Percentiles rank a stretch among this genome's conserved stretches.
Evolutionary conservation across 805 yeast species (phyloP).

Genomic region (Candida oleophila): DNA sequence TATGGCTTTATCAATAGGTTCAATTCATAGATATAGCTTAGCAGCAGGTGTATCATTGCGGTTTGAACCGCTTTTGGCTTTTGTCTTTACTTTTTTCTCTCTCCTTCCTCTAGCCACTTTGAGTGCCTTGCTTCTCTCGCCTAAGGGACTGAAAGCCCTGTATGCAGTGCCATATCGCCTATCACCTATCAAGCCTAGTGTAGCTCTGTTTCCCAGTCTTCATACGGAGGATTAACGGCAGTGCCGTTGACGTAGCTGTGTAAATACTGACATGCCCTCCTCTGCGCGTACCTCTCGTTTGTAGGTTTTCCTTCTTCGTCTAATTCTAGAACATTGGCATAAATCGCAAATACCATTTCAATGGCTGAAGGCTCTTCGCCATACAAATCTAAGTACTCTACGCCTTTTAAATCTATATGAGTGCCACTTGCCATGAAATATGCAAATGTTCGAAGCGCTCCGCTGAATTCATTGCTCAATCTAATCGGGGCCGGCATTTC

Average conservation of each 20-base stretch:
- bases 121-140: too few relatives aligned
- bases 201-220: background rate
- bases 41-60: too few relatives aligned
- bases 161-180: background rate
- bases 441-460: conserved; percentile 5
- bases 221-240: background rate
- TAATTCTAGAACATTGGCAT: conserved; percentile 5
- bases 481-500: background rate
- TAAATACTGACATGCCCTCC: conserved; percentile 6
- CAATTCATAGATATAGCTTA: too few relatives aligned
- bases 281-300: conserved; percentile 4
- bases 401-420: conserved; percentile 4
- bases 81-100: too few relatives aligned
- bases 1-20: too few relatives aligned
- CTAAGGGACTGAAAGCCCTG: too few relatives aligned
- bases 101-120: too few relatives aligned
- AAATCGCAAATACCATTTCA: conserved; percentile 8
- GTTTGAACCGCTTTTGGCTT: too few relatives aligned
- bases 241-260: conserved; percentile 1
- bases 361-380: conserved; percentile 9
- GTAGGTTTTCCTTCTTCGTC: conserved; percentile 6
- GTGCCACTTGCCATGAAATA: conserved; percentile 8
- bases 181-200: too few relatives aligned
- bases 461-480: background rate
- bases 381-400: conserved; percentile 3